Evolutionary conservation across 176 grass and related monocot genomes (phyloP), one percentile per base, ranked within the genome.

Genomic region (Panicum miliaceum): DNA sequence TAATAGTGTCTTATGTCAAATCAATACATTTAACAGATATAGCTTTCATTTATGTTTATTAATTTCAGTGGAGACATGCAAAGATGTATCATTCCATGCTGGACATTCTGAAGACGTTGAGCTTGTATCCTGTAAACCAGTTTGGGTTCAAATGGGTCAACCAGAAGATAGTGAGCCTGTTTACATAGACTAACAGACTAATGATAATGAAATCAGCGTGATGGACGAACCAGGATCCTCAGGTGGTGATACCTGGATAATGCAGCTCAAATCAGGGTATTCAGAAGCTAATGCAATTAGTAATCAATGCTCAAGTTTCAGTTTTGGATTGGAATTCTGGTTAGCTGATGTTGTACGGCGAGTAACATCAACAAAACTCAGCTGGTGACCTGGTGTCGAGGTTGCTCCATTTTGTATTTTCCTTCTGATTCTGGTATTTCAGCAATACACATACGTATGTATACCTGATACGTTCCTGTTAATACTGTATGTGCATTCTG

Each of bases 131-230:
- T 73, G 68, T 32, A 36, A 58, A 76, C 71, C 29, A 20, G 40
- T 58, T 68, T 87, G 50, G 14, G 6, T 87, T 66, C 71, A 50
- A 60, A 76, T 87, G 64, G 61, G 4, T 27, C 79, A 76, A 50
- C 40, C 40, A 26, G 40, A 82, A 47, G 77, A 64, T 42, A 51
- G 51, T 51, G 81, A 74, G 8, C 42, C 51, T 74, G n/a, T 74
- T 64, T 74, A 43, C 57, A 64, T 83, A 62, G 43, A 52, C 18
- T 82, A 29, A 45, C 22, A 34, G 41, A 63, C 42, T 64, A 20
- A 53, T 35, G 61, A 47, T 57, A 80, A 43, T 46, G 27, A 70
- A 74, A 34, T 26, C 16, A 5, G 41, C 42, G 7, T 63, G 54
- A 63, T 86, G 23, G 56, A 15, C 29, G 46, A 36, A 61, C 59